Evolutionary conservation across 768 basidiomycete species (phyloP).

Genomic region (Russula foetens): DNA sequence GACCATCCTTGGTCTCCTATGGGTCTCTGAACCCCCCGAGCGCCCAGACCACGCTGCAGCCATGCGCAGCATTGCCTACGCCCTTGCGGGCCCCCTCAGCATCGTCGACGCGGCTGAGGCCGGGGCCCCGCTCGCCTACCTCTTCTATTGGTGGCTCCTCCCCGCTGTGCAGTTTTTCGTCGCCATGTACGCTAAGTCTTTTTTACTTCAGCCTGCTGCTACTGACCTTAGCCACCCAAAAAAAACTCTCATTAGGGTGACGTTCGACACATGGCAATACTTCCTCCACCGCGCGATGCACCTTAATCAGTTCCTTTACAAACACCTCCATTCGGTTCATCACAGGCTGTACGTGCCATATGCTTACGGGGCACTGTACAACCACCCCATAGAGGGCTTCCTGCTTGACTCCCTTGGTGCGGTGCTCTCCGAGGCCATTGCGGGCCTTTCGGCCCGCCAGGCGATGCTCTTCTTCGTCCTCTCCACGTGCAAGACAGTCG

Average conservation of each 20-base stretch:
- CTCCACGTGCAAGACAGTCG: slow-evolving; percentile 87
- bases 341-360: slow-evolving; percentile 96
- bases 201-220: too few species aligned
- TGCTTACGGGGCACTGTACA: slow-evolving; percentile 94
- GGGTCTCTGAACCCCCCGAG: slow-evolving; percentile 41
- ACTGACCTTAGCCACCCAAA: too few species aligned
- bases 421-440: slow-evolving; percentile 58
- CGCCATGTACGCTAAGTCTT: slow-evolving; percentile 65
- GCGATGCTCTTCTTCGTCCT: slow-evolving; percentile 75
- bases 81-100: slow-evolving; percentile 13
- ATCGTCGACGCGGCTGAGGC: slow-evolving; percentile 32
- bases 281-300: slow-evolving; percentile 93
- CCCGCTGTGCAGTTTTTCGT: slow-evolving; percentile 63
- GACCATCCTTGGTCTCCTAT: slow-evolving; percentile 63
- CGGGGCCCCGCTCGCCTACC: slow-evolving; percentile 39
- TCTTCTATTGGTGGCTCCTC: slow-evolving; percentile 90
- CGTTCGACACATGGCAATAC: slow-evolving; percentile 98
- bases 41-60: slow-evolving; percentile 25
- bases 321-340: slow-evolving; percentile 87
- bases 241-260: slow-evolving; percentile 47
- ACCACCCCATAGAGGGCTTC: slow-evolving; percentile 94
- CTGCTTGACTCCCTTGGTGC: slow-evolving; percentile 81
- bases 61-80: neutral
- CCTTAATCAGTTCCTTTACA: slow-evolving; percentile 83
- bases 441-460: slow-evolving; percentile 72